Percentiles rank a stretch among this genome's conserved stretches.
Evolutionary conservation across 352 stramenopile genomes (phyloP).

Genomic region (Globisporangium canariense): DNA sequence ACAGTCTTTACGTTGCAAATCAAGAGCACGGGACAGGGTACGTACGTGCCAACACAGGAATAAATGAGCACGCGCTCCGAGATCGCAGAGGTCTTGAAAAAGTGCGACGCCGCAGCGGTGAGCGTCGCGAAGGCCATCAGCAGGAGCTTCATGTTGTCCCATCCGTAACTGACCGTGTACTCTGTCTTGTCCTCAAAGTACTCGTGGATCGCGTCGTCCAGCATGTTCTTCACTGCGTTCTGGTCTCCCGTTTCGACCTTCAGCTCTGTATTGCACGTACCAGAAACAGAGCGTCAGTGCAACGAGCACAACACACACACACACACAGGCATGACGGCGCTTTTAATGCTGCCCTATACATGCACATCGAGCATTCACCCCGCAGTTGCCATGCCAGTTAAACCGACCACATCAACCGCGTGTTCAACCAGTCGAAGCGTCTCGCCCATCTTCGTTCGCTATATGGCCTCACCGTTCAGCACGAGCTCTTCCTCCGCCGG

Average conservation of each 20-base stretch:
- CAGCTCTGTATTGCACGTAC: conserved; percentile 31
- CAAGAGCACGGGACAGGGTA: background rate
- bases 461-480: conserved; percentile 48
- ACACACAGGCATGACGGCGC: conserved; percentile 2
- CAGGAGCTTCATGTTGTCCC: conserved; percentile 83
- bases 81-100: conserved; percentile 57
- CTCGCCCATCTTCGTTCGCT: background rate
- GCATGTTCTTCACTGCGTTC: conserved; percentile 83
- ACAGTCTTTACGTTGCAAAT: background rate
- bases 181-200: conserved; percentile 60
- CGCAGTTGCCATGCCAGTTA: background rate
- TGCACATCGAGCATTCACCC: background rate
- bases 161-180: conserved; percentile 67
- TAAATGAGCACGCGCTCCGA: conserved; percentile 69
- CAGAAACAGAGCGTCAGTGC: background rate
- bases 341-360: background rate
- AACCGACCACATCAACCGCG: background rate
- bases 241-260: conserved; percentile 80
- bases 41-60: conserved; percentile 58
- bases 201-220: conserved; percentile 79
- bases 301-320: background rate
- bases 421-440: background rate
- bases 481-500: conserved; percentile 47
- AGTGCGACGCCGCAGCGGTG: conserved; percentile 67
- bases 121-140: conserved; percentile 65